Percentiles rank a stretch among this genome's conserved stretches.
These are phyloP conservation scores for Aphanomyces cochlioides DNA, from an alignment of 352 stramenopile genomes.

Conservation along the genomic window DNA sequence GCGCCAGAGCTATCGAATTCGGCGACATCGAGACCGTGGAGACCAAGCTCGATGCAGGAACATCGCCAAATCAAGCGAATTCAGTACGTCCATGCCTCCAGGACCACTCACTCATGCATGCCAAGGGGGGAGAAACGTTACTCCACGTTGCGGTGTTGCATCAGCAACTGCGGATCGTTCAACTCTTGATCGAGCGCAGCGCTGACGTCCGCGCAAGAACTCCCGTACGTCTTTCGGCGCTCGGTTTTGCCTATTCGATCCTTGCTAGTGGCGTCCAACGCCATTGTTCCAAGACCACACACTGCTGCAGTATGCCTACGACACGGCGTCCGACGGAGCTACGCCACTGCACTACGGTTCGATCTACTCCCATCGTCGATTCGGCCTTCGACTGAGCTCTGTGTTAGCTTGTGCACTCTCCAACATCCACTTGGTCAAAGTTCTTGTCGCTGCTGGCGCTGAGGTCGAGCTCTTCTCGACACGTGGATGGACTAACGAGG, in stretches of 20 bases:
- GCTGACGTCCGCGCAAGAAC: constrained; percentile 39
- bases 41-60: constrained; percentile 16
- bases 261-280: constrained; percentile 37
- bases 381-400: background rate
- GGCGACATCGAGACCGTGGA: constrained; percentile 43
- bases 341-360: constrained; percentile 64
- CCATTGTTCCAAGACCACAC: constrained; percentile 44
- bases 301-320: constrained; percentile 45
- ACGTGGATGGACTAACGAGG: background rate
- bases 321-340: constrained; percentile 50
- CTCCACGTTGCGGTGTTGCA: constrained; percentile 67
- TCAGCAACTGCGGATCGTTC: constrained; percentile 44
- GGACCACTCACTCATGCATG: constrained; percentile 34
- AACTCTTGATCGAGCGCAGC: constrained; percentile 48
- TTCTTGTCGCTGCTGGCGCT: constrained; percentile 8
- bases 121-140: constrained; percentile 47
- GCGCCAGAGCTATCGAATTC: constrained; percentile 42
- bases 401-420: constrained; percentile 8
- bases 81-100: constrained; percentile 16
- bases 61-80: background rate
- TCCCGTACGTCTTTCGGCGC: background rate
- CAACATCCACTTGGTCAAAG: constrained; percentile 13
- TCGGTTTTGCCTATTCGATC: constrained; percentile 34
- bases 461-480: background rate
- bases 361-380: background rate